Evolutionary conservation across 2,329 filamentous ascomycete species (phyloP), one percentile per base, ranked within the genome.

Genomic region (Penicillium corylophilum): DNA sequence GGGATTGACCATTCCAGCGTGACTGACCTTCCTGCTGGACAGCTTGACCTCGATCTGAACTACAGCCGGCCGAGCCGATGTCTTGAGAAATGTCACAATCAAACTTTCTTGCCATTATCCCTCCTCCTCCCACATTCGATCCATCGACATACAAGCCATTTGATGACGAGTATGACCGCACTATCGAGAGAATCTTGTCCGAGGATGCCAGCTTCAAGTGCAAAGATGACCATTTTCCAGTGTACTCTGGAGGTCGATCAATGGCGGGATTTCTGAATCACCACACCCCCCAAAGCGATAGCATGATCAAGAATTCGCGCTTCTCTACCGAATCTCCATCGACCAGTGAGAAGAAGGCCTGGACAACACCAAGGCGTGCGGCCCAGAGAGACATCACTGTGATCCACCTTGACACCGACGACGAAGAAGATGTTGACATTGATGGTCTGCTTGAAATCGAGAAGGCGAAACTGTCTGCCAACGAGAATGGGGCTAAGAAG

Each of bases 181-280:
- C 57, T 1, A 42, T 66, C 22, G 56, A 69, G 12, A 28, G 50
- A 22, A 68, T 67, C 16, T 50, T 69, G 7, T 57, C 58, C 1
- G 63, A 67, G 16, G 60, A 67, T 40, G 48, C 56, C 13, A 61
- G 48, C 28, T 54, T 63, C 23, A 57, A 62, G 22, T 46, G 35
- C 3, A 40, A 26, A n/a, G 38, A 47, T 31, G 35, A 43, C 16
- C 35, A 56, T 13, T 56, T 46, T 45, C 42, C 44, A 6, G 16
- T 41, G 5, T 24, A 49, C 23, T 28, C 48, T 8, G 48, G 44
- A 2, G 18, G 38, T 22, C 23, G n/a, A 22, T 23, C 23, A 15
- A n/a, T 23, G 13, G 13, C 33, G n/a, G 13, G 26, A 29, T 18
- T 41, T 20, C n/a, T 31, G 18, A 44, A 33, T 16, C 36, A 7